Evolutionary conservation across 2,329 filamentous ascomycete genomes (phyloP).

Genomic region (Leptodontidium sp.): DNA sequence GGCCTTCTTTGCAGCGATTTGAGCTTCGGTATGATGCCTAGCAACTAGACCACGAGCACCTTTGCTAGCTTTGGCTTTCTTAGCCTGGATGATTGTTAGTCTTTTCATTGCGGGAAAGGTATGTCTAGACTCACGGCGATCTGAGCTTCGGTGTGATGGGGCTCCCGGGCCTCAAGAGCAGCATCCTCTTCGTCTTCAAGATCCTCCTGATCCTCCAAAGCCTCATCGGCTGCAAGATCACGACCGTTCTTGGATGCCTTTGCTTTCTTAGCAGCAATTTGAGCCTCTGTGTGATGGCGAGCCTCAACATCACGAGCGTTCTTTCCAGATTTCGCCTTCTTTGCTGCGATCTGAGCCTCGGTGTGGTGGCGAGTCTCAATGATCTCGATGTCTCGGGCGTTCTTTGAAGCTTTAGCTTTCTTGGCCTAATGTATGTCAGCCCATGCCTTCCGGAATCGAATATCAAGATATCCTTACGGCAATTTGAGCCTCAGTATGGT

Average conservation of each 20-base stretch:
- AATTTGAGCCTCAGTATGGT: conserved; percentile 37
- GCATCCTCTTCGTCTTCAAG: conserved; percentile 21
- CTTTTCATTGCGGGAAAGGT: neutral
- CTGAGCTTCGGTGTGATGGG: conserved; percentile 39
- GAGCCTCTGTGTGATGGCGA: conserved; percentile 36
- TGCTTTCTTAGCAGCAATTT: conserved; percentile 38
- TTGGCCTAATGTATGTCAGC: conserved; percentile 25
- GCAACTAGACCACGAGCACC: neutral
- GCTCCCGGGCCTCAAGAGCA: conserved; percentile 26
- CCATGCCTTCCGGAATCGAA: neutral
- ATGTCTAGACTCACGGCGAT: conserved; percentile 31
- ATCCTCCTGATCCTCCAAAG: conserved; percentile 5
- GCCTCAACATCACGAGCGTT: conserved; percentile 27
- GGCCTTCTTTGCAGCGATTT: conserved; percentile 38
- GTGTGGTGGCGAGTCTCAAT: conserved; percentile 35
- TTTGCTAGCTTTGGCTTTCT: neutral
- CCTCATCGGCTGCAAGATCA: conserved; percentile 24
- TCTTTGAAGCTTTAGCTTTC: conserved; percentile 28
- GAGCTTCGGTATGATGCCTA: conserved; percentile 36
- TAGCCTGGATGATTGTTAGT: neutral
- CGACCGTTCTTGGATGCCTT: conserved; percentile 24
- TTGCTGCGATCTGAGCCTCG: conserved; percentile 37
- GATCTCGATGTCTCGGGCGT: conserved; percentile 27
- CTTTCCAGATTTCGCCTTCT: conserved; percentile 35
- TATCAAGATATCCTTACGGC: conserved; percentile 23